A percentile compares a stretch with the other conserved stretches of the same genome.
phyloP scores from a whole-genome alignment of 2,329 filamentous ascomycete species.

The Fusarium heterosporum region DNA sequence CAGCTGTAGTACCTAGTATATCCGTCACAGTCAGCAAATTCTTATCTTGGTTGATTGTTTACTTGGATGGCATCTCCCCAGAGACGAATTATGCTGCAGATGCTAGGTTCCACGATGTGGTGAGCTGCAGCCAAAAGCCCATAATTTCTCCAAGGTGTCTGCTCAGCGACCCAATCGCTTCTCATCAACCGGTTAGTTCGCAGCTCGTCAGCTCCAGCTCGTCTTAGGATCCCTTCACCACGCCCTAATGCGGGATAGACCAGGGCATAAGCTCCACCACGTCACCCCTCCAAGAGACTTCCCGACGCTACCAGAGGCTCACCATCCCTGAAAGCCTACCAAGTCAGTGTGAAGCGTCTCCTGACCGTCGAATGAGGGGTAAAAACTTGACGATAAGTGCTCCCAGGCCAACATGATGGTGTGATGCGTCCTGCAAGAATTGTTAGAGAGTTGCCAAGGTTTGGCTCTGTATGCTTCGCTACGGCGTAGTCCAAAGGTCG shows the following conservation, averaged over 20 bases:
- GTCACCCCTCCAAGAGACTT: constrained; percentile 38
- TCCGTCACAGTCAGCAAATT: constrained; percentile 3
- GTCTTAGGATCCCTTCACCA: constrained; percentile 26
- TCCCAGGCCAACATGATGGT: constrained; percentile 31
- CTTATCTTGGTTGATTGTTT: constrained; percentile 31
- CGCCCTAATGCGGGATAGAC: constrained; percentile 44
- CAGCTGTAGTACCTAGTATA: not conserved
- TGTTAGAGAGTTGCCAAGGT: constrained; percentile 46
- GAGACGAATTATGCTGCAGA: constrained; percentile 39
- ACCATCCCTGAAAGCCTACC: constrained; percentile 27
- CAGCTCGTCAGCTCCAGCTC: constrained; percentile 41
- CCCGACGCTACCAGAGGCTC: constrained; percentile 22
- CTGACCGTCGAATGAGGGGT: constrained; percentile 46
- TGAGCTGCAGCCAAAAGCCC: constrained; percentile 40
- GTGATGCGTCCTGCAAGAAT: constrained; percentile 46
- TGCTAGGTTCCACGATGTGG: constrained; percentile 34
- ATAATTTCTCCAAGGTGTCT: constrained; percentile 43
- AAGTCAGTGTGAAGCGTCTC: constrained; percentile 36
- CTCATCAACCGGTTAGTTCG: constrained; percentile 34
- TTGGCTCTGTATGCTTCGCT: constrained; percentile 11
- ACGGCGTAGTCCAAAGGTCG: constrained; percentile 25
- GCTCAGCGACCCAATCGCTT: constrained; percentile 42
- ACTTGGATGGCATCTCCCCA: constrained; percentile 34
- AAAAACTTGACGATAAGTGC: constrained; percentile 32
- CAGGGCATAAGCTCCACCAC: constrained; percentile 42